phyloP scores from a whole-genome alignment of 2,329 filamentous ascomycete genomes.

The Reticulascus tulasneorum region DNA sequence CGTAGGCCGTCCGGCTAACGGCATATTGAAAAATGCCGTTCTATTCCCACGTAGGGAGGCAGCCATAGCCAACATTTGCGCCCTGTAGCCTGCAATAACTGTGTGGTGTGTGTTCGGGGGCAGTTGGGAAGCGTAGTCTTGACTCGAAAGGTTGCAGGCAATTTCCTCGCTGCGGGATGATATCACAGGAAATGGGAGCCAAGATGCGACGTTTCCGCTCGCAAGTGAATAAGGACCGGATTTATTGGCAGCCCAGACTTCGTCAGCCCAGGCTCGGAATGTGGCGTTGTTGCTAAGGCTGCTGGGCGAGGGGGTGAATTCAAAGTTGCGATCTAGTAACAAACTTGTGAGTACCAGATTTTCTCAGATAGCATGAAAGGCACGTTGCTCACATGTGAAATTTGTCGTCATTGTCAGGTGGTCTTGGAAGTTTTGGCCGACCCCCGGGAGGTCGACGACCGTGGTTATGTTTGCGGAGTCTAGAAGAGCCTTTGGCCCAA shows the following conservation, averaged over 20 bases:
- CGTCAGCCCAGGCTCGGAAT: conserved; percentile 15
- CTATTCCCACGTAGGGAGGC: conserved; percentile 26
- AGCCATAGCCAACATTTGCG: conserved; percentile 33
- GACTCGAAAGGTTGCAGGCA: conserved; percentile 24
- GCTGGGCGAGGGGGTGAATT: conserved; percentile 7
- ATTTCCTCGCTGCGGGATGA: conserved; percentile 25
- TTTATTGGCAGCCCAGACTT: conserved; percentile 4
- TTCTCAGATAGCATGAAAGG: not conserved
- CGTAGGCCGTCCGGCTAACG: conserved; percentile 16
- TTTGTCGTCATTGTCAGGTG: conserved; percentile 24
- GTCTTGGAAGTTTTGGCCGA: conserved; percentile 39
- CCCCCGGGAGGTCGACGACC: conserved; percentile 36
- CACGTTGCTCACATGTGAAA: conserved; percentile 11
- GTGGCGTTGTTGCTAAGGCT: conserved; percentile 9
- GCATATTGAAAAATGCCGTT: conserved; percentile 28
- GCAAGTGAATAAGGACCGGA: conserved; percentile 28
- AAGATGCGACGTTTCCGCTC: conserved; percentile 28
- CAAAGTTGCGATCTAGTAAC: conserved; percentile 17
- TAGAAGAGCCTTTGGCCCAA: conserved; percentile 34
- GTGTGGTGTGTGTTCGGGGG: conserved; percentile 25
- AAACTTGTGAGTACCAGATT: not conserved
- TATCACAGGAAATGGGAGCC: conserved; percentile 31
- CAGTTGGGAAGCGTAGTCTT: conserved; percentile 28
- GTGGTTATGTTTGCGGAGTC: conserved; percentile 29
- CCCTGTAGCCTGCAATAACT: conserved; percentile 30